Evolutionary conservation across 2,329 filamentous ascomycete genomes (phyloP), one percentile per base, ranked within the genome.

Genomic region (Trichothecium roseum): DNA sequence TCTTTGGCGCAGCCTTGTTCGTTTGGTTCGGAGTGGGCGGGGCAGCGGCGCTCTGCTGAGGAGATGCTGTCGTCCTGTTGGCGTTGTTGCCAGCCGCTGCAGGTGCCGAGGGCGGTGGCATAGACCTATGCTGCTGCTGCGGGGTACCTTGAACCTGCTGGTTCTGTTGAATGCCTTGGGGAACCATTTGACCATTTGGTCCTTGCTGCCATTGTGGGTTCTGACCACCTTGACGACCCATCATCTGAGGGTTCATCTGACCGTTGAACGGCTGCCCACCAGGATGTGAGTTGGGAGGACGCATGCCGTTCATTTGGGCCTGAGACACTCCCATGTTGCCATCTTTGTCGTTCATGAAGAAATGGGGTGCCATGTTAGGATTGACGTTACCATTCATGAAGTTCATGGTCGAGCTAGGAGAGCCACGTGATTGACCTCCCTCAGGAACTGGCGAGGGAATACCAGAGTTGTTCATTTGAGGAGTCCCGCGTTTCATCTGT

Each of bases 401-500:
- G 51, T 69, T 72, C 63, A 75, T 72, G 35, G 63, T 65, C 13
- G 69, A 62, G 59, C 68, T 77, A 34, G 79, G 79, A 39, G 79
- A 84, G 57, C 68, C 74, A 48, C 69, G 72, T 40, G 74, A 83
- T 63, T 71, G 78, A 7, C 63, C 66, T 20, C 75, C 80, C 51
- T 84, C 83, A 3, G 80, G 79, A 42, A 83, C 67, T 7, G 78
- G 82, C 17, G 79, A 86, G 17, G 81, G 79, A 44, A 85, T 76
- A 37, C 72, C 76, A 27, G 71, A 71, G 39, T 74, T 74, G 48
- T 73, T 74, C 69, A 86, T 78, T 56, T 84, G 81, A 18, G 81
- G 81, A 18, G 80, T 84, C 34, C 76, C 76, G 34, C 83, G 78
- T 66, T 84, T 85, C 70, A 86, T 85, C 58, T 83, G 80, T 42